Base-by-base conservation (phyloP, 78 protist genomes). In the Planoprotostelium fungivorum region DNA sequence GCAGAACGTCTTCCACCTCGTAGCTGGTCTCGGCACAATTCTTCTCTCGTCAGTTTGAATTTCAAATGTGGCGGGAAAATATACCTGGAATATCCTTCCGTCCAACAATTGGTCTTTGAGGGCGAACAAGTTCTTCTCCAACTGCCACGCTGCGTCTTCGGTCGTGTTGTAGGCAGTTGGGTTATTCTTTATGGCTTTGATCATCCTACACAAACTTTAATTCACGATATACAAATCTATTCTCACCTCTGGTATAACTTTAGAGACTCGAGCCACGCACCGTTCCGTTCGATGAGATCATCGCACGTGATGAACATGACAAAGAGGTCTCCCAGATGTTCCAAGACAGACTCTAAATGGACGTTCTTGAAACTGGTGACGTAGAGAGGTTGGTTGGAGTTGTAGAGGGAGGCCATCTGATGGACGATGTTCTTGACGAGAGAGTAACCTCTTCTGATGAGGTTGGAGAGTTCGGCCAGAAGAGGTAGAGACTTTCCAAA, bases 291-390 rank as follows among this genome's bases (percentile, higher is more conserved):
- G 16, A 95, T 37, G 34, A 95, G 73, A 36, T 88, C 86, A 83
- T 95, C 97, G 39, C 92, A 86, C 25, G 95, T 95, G 88, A 95
- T 92, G 90, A 95, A 89, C 29, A 95, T 89, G 37, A 36, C 83
- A 34, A 95, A 88, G 0, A 88, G 28, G 31, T 91, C 91, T 34
- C 87, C 92, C 83, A 93, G 31, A 38, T 90, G 63, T 38, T 92
- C 94, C 38, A 87, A 89, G 29, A 92, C 94, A 0, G 94, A 37
- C 35, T 87, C 90, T 35, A 94, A 28, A 73, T 94, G 92, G 25
- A 92, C 88, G 84, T 89, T 90, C 86, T 88, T 90, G 88, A 92
- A 88, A 84, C 86, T 89, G 83, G 90, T 91, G 25, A 89, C 84
- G 37, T 63, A 89, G 25, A 92, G 34, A 37, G 34, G 51, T 29